These are phyloP conservation scores for Alternaria rosae DNA, from an alignment of 2,329 filamentous ascomycete species.

Conservation along the genomic window DNA sequence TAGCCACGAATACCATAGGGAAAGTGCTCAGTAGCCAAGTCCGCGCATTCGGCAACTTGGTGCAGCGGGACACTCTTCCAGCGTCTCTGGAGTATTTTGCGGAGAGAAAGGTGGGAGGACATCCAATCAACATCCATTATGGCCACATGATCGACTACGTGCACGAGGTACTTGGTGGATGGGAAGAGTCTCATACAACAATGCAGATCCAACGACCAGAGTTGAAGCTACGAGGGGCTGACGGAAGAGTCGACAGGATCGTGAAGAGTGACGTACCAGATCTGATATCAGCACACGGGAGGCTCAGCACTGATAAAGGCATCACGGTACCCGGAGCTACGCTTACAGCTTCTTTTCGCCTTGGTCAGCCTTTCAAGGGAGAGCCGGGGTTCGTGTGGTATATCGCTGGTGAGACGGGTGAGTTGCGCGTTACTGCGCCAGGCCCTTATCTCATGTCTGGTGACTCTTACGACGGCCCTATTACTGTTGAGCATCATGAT, in stretches of 20 bases:
- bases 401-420: conserved; percentile 27
- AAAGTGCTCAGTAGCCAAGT: conserved; percentile 46
- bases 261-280: conserved; percentile 56
- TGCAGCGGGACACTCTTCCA: conserved; percentile 19
- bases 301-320: neutral
- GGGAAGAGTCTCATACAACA: conserved; percentile 22
- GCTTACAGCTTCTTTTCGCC: conserved; percentile 19
- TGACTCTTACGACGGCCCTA: conserved; percentile 17
- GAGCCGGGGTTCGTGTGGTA: neutral
- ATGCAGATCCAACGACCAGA: conserved; percentile 30
- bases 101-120: conserved; percentile 22
- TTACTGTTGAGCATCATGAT: conserved; percentile 37
- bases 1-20: conserved; percentile 52
- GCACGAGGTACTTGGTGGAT: conserved; percentile 26
- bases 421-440: conserved; percentile 21
- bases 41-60: conserved; percentile 12
- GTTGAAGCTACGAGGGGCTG: conserved; percentile 9
- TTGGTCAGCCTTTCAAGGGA: conserved; percentile 5
- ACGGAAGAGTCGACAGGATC: conserved; percentile 2
- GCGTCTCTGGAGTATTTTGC: conserved; percentile 25
- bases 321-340: conserved; percentile 17
- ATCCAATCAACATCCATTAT: conserved; percentile 28
- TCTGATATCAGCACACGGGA: conserved; percentile 51
- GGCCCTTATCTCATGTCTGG: conserved; percentile 56
- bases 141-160: conserved; percentile 30